phyloP scores from a whole-genome alignment of 2,329 filamentous ascomycete genomes.

The Exserohilum turcica region DNA sequence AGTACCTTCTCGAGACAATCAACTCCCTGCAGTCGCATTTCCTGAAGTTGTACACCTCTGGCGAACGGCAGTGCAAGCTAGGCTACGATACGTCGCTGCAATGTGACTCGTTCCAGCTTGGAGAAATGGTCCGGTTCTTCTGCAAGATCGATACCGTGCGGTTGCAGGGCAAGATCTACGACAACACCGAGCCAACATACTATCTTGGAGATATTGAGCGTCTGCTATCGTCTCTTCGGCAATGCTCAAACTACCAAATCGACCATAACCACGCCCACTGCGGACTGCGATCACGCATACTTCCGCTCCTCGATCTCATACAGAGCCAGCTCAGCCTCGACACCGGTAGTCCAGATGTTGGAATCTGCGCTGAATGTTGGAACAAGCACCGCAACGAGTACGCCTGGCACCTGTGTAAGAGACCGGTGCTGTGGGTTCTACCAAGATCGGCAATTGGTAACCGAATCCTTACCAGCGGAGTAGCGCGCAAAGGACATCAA shows the following conservation, averaged over 20 bases:
- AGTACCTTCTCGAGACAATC: conserved; percentile 70
- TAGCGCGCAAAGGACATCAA: conserved; percentile 28
- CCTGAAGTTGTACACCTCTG: conserved; percentile 68
- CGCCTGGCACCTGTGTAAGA: conserved; percentile 53
- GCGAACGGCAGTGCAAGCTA: conserved; percentile 70
- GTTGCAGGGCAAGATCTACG: conserved; percentile 54
- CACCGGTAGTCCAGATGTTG: conserved; percentile 44
- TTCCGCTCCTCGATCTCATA: conserved; percentile 70
- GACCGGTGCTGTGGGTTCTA: conserved; percentile 52
- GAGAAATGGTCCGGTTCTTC: conserved; percentile 77
- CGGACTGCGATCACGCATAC: conserved; percentile 67
- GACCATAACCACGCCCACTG: conserved; percentile 76
- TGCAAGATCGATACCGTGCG: conserved; percentile 64
- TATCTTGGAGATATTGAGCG: conserved; percentile 66
- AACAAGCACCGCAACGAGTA: conserved; percentile 44
- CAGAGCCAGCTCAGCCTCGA: conserved; percentile 50
- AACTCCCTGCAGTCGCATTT: conserved; percentile 73
- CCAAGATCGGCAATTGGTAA: conserved; percentile 26
- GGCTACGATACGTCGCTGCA: conserved; percentile 74
- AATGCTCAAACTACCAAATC: conserved; percentile 74
- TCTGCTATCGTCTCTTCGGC: conserved; percentile 64
- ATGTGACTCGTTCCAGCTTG: conserved; percentile 79
- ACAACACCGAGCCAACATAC: conserved; percentile 50
- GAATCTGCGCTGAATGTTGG: conserved; percentile 56
- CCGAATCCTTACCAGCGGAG: conserved; percentile 21